Conservation (phyloP, 139 green algal genomes). For the Haematococcus lacustris region DNA sequence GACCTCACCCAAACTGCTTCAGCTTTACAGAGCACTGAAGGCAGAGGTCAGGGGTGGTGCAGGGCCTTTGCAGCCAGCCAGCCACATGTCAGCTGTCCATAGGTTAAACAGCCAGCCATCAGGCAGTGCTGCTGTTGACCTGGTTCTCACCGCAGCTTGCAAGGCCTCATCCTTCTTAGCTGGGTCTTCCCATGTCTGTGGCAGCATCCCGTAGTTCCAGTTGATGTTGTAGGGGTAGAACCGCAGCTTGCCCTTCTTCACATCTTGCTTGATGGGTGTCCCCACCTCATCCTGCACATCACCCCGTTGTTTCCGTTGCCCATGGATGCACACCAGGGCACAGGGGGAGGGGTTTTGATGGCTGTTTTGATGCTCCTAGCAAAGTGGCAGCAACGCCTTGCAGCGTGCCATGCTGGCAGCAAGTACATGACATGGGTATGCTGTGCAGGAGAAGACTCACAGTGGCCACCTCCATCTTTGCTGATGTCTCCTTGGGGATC, state of each 20-base stretch:
- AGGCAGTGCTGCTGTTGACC: no score
- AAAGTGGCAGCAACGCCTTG: no score
- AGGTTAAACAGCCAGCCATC: no score
- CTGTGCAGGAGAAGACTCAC: constrained; percentile 32
- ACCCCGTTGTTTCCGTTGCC: no score
- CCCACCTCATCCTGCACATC: constrained; percentile 75
- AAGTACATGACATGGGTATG: neutral
- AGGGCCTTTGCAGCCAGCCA: no score
- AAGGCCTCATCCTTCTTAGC: constrained; percentile 59
- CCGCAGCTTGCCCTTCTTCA: constrained; percentile 98
- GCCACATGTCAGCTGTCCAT: no score
- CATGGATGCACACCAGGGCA: neutral
- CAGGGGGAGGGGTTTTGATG: no score
- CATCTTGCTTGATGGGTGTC: constrained; percentile 99
- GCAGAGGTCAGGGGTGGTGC: no score
- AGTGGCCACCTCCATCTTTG: constrained; percentile 98
- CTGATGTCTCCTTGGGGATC: constrained; percentile 96
- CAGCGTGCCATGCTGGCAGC: no score
- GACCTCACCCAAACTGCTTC: no score
- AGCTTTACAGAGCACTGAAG: no score
- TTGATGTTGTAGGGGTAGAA: constrained; percentile 99
- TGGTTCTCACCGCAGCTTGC: constrained; percentile 14
- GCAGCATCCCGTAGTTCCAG: constrained; percentile 99
- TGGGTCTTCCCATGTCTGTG: constrained; percentile 91
- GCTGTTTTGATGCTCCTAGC: no score